Evolutionary conservation across 73 alveolate genomes (phyloP).

Genomic region (Vitrella brassicaformis): DNA sequence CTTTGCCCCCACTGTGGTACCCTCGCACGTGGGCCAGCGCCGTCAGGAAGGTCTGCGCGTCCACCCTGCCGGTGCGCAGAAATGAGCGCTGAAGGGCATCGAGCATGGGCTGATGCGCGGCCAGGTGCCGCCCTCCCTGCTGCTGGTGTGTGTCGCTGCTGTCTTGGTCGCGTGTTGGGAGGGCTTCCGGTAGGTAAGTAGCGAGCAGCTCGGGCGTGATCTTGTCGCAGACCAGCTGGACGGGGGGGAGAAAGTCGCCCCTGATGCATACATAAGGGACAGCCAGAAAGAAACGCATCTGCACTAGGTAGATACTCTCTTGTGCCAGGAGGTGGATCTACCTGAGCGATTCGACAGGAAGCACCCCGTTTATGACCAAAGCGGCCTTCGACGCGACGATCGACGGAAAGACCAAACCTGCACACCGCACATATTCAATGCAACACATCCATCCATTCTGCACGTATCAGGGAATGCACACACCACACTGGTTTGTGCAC

Average conservation of each 20-base stretch:
- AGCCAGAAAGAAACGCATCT: not conserved
- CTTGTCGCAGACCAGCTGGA: not conserved
- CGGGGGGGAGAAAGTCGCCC: not conserved
- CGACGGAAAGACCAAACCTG: conserved; percentile 85
- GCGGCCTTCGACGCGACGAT: conserved; percentile 77
- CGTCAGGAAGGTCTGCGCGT: not conserved
- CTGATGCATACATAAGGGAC: not conserved
- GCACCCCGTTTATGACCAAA: conserved; percentile 76
- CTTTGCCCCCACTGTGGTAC: not conserved
- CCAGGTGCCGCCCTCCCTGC: not conserved
- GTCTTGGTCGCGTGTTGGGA: not conserved
- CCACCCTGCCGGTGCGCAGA: too few species aligned
- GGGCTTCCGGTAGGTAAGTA: not conserved
- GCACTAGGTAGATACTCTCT: not conserved
- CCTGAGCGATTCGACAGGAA: conserved; percentile 75
- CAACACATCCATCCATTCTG: not conserved
- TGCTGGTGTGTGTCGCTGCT: too few species aligned
- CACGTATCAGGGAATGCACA: not conserved
- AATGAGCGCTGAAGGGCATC: too few species aligned
- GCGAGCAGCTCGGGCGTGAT: not conserved
- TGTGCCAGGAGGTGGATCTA: not conserved
- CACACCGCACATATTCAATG: not conserved
- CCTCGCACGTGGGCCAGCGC: not conserved
- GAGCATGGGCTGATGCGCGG: too few species aligned
- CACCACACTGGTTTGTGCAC: not conserved